Conservation (phyloP, 1,139 yeast species). For the Yamadazyma blattariae region DNA sequence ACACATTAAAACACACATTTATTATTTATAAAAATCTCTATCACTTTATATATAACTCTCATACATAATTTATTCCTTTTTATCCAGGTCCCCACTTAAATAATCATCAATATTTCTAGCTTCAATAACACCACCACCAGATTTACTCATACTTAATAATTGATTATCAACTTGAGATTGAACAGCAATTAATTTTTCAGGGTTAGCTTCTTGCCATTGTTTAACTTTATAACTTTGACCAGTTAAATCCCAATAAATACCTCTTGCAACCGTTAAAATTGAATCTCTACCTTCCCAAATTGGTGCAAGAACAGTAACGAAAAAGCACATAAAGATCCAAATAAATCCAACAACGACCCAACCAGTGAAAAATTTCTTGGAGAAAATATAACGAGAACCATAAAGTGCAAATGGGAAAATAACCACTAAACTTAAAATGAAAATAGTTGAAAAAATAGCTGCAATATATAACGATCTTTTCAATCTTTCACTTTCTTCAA, state of each 20-base stretch:
- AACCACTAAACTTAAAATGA: conserved; percentile 60
- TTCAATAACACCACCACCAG: conserved; percentile 18
- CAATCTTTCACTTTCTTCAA: conserved; percentile 38
- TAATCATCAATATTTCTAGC: conserved; percentile 24
- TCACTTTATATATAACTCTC: neutral
- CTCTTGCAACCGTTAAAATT: conserved; percentile 61
- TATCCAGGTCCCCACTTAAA: conserved; percentile 14
- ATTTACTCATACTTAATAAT: conserved; percentile 17
- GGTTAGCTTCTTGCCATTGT: conserved; percentile 70
- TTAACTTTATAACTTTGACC: conserved; percentile 71
- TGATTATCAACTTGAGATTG: conserved; percentile 53
- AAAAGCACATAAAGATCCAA: conserved; percentile 62
- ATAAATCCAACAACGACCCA: conserved; percentile 76
- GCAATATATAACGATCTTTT: conserved; percentile 55
- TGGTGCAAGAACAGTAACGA: conserved; percentile 60
- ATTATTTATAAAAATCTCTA: too few species aligned
- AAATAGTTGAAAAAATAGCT: conserved; percentile 49
- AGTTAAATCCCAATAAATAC: conserved; percentile 78
- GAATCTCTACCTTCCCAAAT: conserved; percentile 67
- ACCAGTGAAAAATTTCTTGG: conserved; percentile 72
- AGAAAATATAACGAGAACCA: conserved; percentile 69
- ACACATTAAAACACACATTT: too few species aligned
- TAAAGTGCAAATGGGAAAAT: conserved; percentile 92
- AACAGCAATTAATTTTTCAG: conserved; percentile 68
- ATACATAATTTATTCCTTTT: conserved; percentile 11